Conservation (phyloP, 2,329 filamentous ascomycete genomes). For the Paracamarosporium sp. region DNA sequence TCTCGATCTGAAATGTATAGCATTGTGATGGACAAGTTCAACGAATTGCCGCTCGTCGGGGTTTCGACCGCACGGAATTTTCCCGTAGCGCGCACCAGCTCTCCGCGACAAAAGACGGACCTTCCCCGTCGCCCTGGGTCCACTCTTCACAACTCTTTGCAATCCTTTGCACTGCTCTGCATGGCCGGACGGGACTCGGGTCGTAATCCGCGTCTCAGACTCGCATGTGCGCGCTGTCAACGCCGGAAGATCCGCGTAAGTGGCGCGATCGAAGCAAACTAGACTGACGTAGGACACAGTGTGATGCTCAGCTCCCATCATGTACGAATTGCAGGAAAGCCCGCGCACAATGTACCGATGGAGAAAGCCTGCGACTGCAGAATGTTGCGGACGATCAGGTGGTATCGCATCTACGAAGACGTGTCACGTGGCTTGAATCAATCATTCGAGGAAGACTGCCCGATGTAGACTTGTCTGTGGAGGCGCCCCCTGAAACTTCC, state of each 20-base stretch:
- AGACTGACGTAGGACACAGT: conserved; percentile 5
- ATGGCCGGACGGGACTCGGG: background rate
- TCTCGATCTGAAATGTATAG: background rate
- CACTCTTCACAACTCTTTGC: background rate
- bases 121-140: background rate
- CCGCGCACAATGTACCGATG: conserved; percentile 14
- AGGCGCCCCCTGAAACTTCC: background rate
- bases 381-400: background rate
- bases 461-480: conserved; percentile 13
- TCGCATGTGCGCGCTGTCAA: conserved; percentile 20
- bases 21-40: background rate
- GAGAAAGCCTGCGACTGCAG: conserved; percentile 18
- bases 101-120: background rate
- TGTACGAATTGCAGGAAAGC: conserved; percentile 21
- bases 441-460: conserved; percentile 17
- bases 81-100: background rate
- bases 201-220: conserved; percentile 16
- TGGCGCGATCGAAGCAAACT: background rate
- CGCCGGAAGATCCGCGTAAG: conserved; percentile 22
- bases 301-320: conserved; percentile 16
- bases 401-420: conserved; percentile 8
- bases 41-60: background rate
- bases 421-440: conserved; percentile 19
- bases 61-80: background rate
- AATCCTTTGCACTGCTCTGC: background rate